Percentiles rank a stretch among this genome's conserved stretches.
Conservation (phyloP, 106 monocot genomes). For the Hemerocallis citrina region DNA sequence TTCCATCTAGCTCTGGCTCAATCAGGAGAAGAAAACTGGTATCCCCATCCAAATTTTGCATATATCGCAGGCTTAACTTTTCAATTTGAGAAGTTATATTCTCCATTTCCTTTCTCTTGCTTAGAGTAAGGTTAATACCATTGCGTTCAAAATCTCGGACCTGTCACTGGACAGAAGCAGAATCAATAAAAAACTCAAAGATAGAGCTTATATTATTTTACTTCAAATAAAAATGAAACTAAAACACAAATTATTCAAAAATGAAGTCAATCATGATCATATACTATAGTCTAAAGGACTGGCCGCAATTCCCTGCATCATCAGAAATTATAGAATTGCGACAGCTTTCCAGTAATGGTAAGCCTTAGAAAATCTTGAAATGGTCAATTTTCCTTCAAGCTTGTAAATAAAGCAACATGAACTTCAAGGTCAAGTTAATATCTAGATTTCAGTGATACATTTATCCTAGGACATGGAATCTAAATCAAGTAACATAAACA, state of each 20-base stretch:
- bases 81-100: conserved; percentile 62
- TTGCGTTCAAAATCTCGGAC: conserved; percentile 84
- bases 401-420: background rate
- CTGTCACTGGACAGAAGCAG: conserved; percentile 48
- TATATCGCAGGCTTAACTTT: conserved; percentile 58
- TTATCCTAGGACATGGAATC: background rate
- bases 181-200: conserved; percentile 21
- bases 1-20: conserved; percentile 71
- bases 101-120: conserved; percentile 76
- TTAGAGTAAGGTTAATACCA: conserved; percentile 62
- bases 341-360: background rate
- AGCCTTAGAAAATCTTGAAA: background rate
- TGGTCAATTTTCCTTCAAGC: background rate
- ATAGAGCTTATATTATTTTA: background rate
- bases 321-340: background rate
- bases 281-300: background rate
- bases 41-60: conserved; percentile 60
- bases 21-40: conserved; percentile 47
- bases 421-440: background rate
- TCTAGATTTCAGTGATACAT: too few relatives aligned
- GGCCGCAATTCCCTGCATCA: background rate
- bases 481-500: too few relatives aligned
- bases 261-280: background rate
- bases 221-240: background rate
- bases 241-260: background rate